Evolutionary conservation across 331 rosid genomes (phyloP).

Genomic region (Malus hybrid): DNA sequence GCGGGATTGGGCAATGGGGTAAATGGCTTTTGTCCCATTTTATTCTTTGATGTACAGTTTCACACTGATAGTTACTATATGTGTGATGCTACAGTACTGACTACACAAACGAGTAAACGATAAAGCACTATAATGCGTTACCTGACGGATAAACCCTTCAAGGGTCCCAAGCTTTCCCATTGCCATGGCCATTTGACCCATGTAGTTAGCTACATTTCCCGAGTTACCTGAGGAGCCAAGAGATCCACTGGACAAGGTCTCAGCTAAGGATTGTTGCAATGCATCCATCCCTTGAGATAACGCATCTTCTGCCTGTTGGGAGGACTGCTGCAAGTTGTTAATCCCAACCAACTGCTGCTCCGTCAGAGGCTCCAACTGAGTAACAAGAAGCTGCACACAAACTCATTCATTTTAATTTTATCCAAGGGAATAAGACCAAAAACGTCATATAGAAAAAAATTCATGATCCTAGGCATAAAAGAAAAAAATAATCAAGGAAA

Average conservation of each 20-base stretch:
- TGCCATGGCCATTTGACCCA: constrained; percentile 99
- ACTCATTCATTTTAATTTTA: constrained; percentile 1
- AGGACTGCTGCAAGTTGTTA: constrained; percentile 90
- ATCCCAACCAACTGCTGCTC: constrained; percentile 86
- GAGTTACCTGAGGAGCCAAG: constrained; percentile 84
- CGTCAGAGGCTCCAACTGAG: constrained; percentile 93
- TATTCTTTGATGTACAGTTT: neutral
- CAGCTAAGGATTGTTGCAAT: constrained; percentile 88
- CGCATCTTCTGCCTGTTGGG: constrained; percentile 98
- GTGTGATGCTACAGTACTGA: neutral
- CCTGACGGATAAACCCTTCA: constrained; percentile 97
- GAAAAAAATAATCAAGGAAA: neutral
- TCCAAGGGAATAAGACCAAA: neutral
- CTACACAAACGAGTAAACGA: neutral
- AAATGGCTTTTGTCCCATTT: neutral
- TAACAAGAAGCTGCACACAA: constrained; percentile 72
- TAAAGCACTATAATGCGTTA: constrained; percentile 17
- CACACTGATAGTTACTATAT: neutral
- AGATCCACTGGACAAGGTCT: constrained; percentile 81
- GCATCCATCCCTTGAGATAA: constrained; percentile 99
- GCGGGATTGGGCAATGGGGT: neutral
- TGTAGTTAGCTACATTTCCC: constrained; percentile 94
- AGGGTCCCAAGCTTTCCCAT: constrained; percentile 99
- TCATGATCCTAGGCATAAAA: no score
- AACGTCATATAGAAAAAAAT: neutral